Percentiles rank a stretch among this genome's conserved stretches.
Evolutionary conservation across 768 basidiomycete genomes (phyloP).

Genomic region (Cyclocybe aegerita): DNA sequence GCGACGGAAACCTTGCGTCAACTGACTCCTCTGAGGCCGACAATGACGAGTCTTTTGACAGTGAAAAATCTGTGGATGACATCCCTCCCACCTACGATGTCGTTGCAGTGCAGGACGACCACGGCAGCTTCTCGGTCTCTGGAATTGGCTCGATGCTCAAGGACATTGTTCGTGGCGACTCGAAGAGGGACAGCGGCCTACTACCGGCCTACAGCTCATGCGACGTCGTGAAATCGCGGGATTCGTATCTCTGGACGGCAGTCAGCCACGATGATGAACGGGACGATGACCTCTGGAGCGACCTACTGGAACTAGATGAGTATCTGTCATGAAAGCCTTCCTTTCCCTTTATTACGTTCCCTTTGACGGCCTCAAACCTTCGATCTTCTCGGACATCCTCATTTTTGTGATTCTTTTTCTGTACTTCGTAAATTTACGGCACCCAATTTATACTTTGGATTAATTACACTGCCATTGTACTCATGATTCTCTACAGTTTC

Average conservation of each 20-base stretch:
- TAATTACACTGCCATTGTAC: slow-evolving; percentile 6
- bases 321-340: not conserved
- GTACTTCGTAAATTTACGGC: not conserved
- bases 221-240: not conserved
- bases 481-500: not conserved
- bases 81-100: slow-evolving; percentile 3
- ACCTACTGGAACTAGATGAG: slow-evolving; percentile 5
- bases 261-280: not conserved
- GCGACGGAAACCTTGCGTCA: not conserved
- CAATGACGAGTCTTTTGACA: slow-evolving; percentile 5
- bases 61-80: slow-evolving; percentile 6
- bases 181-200: not conserved
- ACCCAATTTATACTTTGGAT: not conserved
- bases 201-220: not conserved
- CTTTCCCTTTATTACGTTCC: no score
- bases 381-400: not conserved
- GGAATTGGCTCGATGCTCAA: not conserved
- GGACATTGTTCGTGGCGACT: not conserved
- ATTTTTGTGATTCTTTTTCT: not conserved
- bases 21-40: not conserved
- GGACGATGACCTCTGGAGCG: slow-evolving; percentile 9
- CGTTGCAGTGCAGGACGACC: slow-evolving; percentile 4
- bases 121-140: not conserved
- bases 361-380: not conserved
- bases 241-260: not conserved